Evolutionary conservation across 169 alveolate species (phyloP).

Genomic region (Besnoitia besnoiti): DNA sequence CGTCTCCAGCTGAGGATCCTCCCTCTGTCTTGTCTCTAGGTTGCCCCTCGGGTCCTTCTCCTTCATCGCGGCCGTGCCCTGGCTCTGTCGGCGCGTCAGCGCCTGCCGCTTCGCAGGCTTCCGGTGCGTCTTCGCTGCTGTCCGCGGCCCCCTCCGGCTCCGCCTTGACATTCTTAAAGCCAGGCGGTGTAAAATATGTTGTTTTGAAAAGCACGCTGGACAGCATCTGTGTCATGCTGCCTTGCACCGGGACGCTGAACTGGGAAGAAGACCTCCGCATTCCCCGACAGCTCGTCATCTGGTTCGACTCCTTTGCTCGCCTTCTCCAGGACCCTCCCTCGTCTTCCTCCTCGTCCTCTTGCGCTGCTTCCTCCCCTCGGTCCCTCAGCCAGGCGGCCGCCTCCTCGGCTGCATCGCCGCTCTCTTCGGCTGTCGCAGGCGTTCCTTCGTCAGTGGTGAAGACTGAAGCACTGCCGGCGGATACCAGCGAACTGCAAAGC

Average conservation of each 20-base stretch:
- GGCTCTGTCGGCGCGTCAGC: too few relatives aligned
- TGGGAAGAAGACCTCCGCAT: slow-evolving; percentile 65
- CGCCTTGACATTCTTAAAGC: not conserved
- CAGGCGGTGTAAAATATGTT: slow-evolving; percentile 55
- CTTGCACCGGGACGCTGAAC: slow-evolving; percentile 62
- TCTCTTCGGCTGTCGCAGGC: not conserved
- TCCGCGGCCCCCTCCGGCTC: not conserved
- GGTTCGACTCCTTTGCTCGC: slow-evolving; percentile 64
- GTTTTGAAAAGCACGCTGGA: slow-evolving; percentile 65
- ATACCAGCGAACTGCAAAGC: too few relatives aligned
- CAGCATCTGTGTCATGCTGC: slow-evolving; percentile 65
- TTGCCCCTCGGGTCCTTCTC: not conserved
- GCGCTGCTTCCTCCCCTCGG: not conserved
- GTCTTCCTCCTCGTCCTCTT: slow-evolving; percentile 1
- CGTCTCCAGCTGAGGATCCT: not conserved
- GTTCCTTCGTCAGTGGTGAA: too few relatives aligned
- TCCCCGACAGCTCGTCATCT: slow-evolving; percentile 60
- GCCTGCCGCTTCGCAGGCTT: too few relatives aligned
- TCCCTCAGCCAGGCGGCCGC: not conserved
- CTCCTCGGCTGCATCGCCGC: not conserved
- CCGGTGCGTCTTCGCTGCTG: not conserved
- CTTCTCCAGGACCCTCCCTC: slow-evolving; percentile 50
- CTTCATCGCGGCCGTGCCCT: not conserved
- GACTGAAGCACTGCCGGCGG: not conserved
- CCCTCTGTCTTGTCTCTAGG: not conserved